Conservation (phyloP, 2,329 filamentous ascomycete species). For the Thelonectria olida region DNA sequence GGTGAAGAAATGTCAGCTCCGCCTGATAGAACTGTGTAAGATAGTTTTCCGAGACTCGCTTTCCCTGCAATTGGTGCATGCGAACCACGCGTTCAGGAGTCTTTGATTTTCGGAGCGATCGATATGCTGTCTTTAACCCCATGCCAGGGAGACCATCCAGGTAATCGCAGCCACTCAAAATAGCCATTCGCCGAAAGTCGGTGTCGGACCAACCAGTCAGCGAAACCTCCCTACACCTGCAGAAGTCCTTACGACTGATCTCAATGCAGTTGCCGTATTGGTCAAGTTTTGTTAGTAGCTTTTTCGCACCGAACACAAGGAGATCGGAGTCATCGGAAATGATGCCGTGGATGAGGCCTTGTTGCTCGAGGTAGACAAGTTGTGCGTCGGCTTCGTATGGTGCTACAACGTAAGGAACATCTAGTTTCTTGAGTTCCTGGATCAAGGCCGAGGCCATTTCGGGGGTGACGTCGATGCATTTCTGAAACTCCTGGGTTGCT, state of each 20-base stretch:
- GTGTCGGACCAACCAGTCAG: conserved; percentile 90
- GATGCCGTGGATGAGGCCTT: conserved; percentile 86
- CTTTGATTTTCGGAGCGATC: conserved; percentile 89
- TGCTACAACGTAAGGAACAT: conserved; percentile 88
- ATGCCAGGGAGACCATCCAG: conserved; percentile 85
- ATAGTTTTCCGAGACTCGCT: conserved; percentile 85
- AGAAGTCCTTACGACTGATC: conserved; percentile 89
- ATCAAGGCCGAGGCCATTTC: conserved; percentile 94
- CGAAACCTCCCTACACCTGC: conserved; percentile 86
- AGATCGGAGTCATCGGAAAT: conserved; percentile 97
- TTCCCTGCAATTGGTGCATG: conserved; percentile 88
- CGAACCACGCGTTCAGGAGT: conserved; percentile 83
- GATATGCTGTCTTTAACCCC: conserved; percentile 92
- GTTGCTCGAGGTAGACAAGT: conserved; percentile 89
- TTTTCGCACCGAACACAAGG: conserved; percentile 91
- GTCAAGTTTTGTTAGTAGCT: conserved; percentile 91
- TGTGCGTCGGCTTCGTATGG: conserved; percentile 99
- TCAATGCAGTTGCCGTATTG: conserved; percentile 93
- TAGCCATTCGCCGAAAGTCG: conserved; percentile 95
- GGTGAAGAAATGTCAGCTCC: conserved; percentile 91
- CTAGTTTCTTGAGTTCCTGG: conserved; percentile 84
- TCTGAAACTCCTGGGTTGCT: conserved; percentile 88
- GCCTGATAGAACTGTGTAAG: conserved; percentile 83
- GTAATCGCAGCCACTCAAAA: conserved; percentile 96
- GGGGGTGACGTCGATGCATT: conserved; percentile 93